Evolutionary conservation across 2,329 filamentous ascomycete genomes (phyloP), one percentile per base, ranked within the genome.

Genomic region (Fusarium devonianum): DNA sequence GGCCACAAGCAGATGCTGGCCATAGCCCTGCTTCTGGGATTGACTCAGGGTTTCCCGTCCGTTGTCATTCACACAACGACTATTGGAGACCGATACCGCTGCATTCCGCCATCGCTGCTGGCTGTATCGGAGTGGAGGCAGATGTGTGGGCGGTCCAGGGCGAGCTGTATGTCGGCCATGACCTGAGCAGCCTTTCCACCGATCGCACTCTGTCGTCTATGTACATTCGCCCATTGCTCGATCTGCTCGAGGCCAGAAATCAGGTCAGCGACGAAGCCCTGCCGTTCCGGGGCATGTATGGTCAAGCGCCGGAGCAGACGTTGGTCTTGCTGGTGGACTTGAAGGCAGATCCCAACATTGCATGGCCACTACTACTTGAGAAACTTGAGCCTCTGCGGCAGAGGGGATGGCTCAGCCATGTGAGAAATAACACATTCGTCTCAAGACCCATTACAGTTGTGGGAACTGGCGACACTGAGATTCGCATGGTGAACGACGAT

Each of bases 61-160:
- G 75, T 2, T 86, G 84, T 54, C 85, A 88, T 66, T 86, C 82
- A 2, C 86, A 89, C 65, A 89, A 89, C 60, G 86, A 90, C 67
- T 90, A 89, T 68, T 87, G 83, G 83, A 80, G 84, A 37, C 74
- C 75, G 13, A 74, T 81, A 0, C 86, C 87, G 0, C 74, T 90
- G 4, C 85, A 81, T 60, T 82, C 83, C 9, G 87, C 87, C 16
- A 67, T 87, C 2, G 68, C 73, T 7, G 78, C 79, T 5, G 83
- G 84, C 6, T 87, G 83, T 58, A 80, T 82, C 5, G 80, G 84
- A 8, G 76, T 88, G 4, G 87, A 90, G 69, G 86, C 85, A 3
- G 88, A 90, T 63, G 80, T 90, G 16, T 90, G 85, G 84, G 73
- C 83, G 2, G 78, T 78, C 36, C 75, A 79, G 44, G 66, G 66